phyloP scores from a whole-genome alignment of 345 rosid genomes.

The Orychophragmus violaceus region DNA sequence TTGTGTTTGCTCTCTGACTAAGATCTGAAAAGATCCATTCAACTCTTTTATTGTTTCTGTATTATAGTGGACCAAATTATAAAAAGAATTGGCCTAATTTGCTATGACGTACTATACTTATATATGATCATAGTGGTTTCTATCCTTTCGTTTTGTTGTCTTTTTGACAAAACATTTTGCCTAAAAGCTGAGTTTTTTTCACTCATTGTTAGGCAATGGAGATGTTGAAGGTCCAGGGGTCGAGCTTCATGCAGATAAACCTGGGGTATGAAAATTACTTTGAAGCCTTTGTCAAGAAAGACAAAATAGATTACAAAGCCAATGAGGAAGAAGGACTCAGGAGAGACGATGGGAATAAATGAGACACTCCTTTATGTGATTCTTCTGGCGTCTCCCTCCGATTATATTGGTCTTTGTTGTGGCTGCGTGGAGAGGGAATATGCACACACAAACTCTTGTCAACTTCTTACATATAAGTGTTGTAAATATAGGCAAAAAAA shows the following conservation, averaged over 20 bases:
- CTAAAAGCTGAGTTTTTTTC: too few relatives aligned
- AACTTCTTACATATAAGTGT: constrained; percentile 9
- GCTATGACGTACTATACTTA: not conserved
- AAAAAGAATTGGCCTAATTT: too few relatives aligned
- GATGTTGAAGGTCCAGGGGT: constrained; percentile 60
- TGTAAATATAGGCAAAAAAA: constrained; percentile 23
- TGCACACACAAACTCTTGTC: constrained; percentile 12
- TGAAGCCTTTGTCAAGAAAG: constrained; percentile 55
- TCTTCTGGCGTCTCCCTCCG: constrained; percentile 70
- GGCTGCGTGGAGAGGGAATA: constrained; percentile 47
- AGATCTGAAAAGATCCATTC: too few relatives aligned
- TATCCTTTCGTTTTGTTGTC: not conserved
- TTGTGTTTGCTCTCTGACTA: too few relatives aligned
- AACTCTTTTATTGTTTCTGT: not conserved
- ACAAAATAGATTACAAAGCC: constrained; percentile 32
- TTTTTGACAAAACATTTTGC: not conserved
- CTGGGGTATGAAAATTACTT: constrained; percentile 62
- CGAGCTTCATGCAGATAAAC: constrained; percentile 32
- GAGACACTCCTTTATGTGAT: constrained; percentile 59
- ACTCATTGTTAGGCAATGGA: constrained; percentile 91
- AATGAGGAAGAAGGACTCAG: constrained; percentile 37
- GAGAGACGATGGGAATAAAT: constrained; percentile 34
- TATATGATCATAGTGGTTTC: not conserved
- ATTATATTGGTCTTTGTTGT: constrained; percentile 46
- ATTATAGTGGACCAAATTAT: not conserved